Conservation (phyloP, 1,139 yeast species). For the Lodderomyces beijingensis region DNA sequence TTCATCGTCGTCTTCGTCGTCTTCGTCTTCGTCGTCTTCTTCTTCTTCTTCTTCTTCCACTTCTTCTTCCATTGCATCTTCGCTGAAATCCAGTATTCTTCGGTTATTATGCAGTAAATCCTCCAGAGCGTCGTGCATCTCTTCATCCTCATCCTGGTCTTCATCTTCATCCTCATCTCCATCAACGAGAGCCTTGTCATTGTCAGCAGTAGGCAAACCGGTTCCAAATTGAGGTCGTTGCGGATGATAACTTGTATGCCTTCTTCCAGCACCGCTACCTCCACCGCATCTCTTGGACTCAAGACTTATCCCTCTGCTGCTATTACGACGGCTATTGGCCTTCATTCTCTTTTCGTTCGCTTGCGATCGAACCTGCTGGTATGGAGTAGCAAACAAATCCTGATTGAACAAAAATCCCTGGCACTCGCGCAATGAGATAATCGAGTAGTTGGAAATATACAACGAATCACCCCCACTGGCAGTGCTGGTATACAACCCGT, state of each 20-base stretch:
- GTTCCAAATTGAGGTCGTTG: slow-evolving; percentile 22
- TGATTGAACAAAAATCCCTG: slow-evolving; percentile 78
- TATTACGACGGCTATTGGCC: too few relatives aligned
- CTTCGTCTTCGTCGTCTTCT: slow-evolving; percentile 16
- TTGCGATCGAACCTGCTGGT: slow-evolving; percentile 52
- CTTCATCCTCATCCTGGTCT: slow-evolving; percentile 11
- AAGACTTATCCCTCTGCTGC: too few relatives aligned
- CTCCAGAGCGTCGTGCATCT: slow-evolving; percentile 10
- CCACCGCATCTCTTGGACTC: too few relatives aligned
- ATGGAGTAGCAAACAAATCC: slow-evolving; percentile 64
- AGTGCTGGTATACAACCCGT: slow-evolving; percentile 17
- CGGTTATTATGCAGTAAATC: not conserved
- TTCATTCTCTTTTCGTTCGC: slow-evolving; percentile 39
- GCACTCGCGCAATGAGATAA: slow-evolving; percentile 53
- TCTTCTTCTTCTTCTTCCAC: slow-evolving; percentile 10
- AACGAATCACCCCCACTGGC: slow-evolving; percentile 15
- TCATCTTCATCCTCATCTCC: slow-evolving; percentile 6
- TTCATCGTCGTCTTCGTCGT: slow-evolving; percentile 22
- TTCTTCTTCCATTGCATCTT: slow-evolving; percentile 11
- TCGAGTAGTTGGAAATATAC: slow-evolving; percentile 25
- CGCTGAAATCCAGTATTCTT: slow-evolving; percentile 15
- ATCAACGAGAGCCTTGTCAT: slow-evolving; percentile 10
- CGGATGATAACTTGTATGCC: slow-evolving; percentile 33
- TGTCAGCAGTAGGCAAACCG: too few relatives aligned
- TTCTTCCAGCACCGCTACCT: slow-evolving; percentile 14